A percentile compares a stretch with the other conserved stretches of the same genome.
Conservation (phyloP, 192 early-diverging fungal genomes). For the Spizellomyces punctatus region DNA sequence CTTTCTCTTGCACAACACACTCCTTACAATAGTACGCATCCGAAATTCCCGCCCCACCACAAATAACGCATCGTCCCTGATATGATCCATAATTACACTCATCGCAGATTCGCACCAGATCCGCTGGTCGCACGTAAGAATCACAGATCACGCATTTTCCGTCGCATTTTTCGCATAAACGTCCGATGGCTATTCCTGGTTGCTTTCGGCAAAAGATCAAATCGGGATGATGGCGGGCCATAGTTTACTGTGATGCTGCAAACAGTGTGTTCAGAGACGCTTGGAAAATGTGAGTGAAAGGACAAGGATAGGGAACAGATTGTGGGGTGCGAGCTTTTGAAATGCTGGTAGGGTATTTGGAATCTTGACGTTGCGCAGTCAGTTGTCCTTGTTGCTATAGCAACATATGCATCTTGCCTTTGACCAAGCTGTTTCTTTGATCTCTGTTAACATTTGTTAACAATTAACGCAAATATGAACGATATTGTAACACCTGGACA, state of each 20-base stretch:
- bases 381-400: no score
- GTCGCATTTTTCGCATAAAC: conserved; percentile 84
- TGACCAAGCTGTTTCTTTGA: not conserved
- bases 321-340: no score
- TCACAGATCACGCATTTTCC: conserved; percentile 97
- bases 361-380: no score
- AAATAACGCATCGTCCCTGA: conserved; percentile 89
- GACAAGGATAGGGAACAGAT: no score
- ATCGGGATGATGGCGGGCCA: conserved; percentile 66
- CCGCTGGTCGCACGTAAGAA: conserved; percentile 89
- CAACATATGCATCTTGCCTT: not conserved
- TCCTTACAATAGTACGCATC: conserved; percentile 95
- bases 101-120: conserved; percentile 89
- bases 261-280: no score
- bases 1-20: conserved; percentile 89
- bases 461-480: conserved; percentile 4
- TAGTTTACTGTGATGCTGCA: not conserved
- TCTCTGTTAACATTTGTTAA: not conserved
- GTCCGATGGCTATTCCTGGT: conserved; percentile 88
- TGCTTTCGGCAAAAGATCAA: conserved; percentile 95
- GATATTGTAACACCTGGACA: conserved; percentile 33
- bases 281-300: not conserved
- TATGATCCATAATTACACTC: conserved; percentile 95
- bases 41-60: conserved; percentile 84
- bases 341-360: no score